Percentiles rank a stretch among this genome's conserved stretches.
Conservation (phyloP, 495 filamentous ascomycete genomes). For the Penicillium odoratum region DNA sequence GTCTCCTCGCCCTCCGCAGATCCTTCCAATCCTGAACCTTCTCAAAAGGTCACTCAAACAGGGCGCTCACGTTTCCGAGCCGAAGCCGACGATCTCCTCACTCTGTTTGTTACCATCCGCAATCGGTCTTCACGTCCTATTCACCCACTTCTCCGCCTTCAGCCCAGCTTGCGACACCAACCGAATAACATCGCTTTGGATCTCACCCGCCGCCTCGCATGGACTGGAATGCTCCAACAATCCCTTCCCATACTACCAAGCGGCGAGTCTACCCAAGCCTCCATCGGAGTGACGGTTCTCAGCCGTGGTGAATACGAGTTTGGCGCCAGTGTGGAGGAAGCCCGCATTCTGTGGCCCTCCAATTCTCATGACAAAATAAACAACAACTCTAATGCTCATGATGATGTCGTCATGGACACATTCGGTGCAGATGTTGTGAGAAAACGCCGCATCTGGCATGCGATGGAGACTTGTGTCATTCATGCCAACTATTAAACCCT, state of each 20-base stretch:
- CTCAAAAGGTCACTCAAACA: constrained; percentile 34
- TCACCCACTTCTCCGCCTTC: constrained; percentile 70
- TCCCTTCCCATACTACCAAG: constrained; percentile 60
- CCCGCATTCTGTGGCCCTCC: constrained; percentile 40
- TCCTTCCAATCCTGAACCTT: constrained; percentile 17
- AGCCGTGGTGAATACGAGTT: constrained; percentile 83
- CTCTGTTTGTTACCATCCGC: constrained; percentile 62
- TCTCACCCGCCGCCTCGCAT: constrained; percentile 76
- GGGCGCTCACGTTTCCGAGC: constrained; percentile 55
- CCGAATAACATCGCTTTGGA: constrained; percentile 75
- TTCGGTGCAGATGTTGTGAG: constrained; percentile 57
- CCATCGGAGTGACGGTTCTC: constrained; percentile 67
- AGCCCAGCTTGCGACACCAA: constrained; percentile 74
- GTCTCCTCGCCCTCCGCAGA: constrained; percentile 33
- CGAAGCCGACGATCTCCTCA: constrained; percentile 69
- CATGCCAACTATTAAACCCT: constrained; percentile 44
- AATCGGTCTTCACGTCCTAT: constrained; percentile 72
- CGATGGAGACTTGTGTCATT: constrained; percentile 62
- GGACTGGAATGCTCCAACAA: constrained; percentile 82
- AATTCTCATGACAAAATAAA: constrained; percentile 10
- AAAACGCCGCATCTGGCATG: constrained; percentile 72
- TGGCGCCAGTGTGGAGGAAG: constrained; percentile 78
- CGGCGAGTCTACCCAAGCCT: constrained; percentile 53
- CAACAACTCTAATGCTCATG: constrained; percentile 28
- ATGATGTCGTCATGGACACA: constrained; percentile 50